Percentiles rank a stretch among this genome's conserved stretches.
Conservation (phyloP, 169 alveolate species). For the Cryptosporidium viatorum region DNA sequence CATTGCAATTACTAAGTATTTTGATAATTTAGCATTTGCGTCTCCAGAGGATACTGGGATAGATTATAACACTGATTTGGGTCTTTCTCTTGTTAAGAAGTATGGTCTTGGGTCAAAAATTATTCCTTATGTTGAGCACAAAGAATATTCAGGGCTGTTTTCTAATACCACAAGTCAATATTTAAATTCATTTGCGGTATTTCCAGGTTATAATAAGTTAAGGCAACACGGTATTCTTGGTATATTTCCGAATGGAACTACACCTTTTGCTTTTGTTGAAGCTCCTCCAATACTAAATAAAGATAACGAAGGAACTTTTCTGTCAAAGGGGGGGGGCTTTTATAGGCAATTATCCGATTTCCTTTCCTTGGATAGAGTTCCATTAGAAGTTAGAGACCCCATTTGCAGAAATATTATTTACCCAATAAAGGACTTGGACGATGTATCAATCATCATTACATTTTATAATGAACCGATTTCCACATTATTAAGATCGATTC, state of each 20-base stretch:
- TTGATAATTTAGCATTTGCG: conserved; percentile 12
- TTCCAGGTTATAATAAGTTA: conserved; percentile 30
- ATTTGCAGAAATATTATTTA: conserved; percentile 26
- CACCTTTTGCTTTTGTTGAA: conserved; percentile 52
- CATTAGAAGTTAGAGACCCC: conserved; percentile 44
- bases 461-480: conserved; percentile 77
- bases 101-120: conserved; percentile 50
- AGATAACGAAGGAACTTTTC: conserved; percentile 10
- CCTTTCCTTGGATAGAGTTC: conserved; percentile 53
- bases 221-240: conserved; percentile 71
- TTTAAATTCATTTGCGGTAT: conserved; percentile 56
- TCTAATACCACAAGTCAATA: conserved; percentile 18
- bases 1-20: conserved; percentile 14
- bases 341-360: conserved; percentile 56
- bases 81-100: conserved; percentile 14
- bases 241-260: conserved; percentile 68
- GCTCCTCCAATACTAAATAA: background rate
- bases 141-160: conserved; percentile 19
- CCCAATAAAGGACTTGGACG: conserved; percentile 60
- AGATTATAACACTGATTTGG: conserved; percentile 38
- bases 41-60: conserved; percentile 15
- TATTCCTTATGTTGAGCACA: conserved; percentile 66
- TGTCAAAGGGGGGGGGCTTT: conserved; percentile 56
- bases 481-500: conserved; percentile 77
- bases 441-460: conserved; percentile 75